Conservation (phyloP, 148 eudicot genomes). For the Rhododendron ferrugineum region DNA sequence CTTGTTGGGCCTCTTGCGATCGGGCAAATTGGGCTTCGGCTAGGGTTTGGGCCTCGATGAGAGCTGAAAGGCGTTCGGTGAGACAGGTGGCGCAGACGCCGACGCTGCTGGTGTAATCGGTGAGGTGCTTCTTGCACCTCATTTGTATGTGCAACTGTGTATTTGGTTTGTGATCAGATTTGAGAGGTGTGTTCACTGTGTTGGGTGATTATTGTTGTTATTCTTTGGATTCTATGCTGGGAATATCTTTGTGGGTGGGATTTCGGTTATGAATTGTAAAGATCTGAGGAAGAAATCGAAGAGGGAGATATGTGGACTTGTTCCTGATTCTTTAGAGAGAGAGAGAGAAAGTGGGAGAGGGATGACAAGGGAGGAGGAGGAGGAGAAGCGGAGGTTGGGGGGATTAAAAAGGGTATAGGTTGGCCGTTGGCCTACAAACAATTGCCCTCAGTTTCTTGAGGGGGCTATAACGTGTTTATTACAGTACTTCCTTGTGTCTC, state of each 20-base stretch:
- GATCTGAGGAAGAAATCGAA: background rate
- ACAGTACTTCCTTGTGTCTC: too few relatives aligned
- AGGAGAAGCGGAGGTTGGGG: background rate
- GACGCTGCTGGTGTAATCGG: conserved; percentile 46
- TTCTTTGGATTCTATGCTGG: background rate
- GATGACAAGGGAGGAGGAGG: background rate
- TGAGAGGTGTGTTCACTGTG: background rate
- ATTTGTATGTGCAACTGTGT: conserved; percentile 16
- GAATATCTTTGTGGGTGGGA: background rate
- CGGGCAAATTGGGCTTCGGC: conserved; percentile 8
- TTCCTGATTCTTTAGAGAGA: background rate
- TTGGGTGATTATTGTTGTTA: background rate
- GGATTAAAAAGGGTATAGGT: background rate
- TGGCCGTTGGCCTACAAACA: background rate
- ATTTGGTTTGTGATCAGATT: background rate
- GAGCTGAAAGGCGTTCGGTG: conserved; percentile 45
- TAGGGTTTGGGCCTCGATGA: conserved; percentile 50
- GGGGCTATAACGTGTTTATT: background rate
- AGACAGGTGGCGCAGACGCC: conserved; percentile 93
- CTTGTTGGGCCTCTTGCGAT: conserved; percentile 11
- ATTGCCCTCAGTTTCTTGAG: background rate
- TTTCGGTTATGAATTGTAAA: background rate
- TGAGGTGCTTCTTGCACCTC: conserved; percentile 78
- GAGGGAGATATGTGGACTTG: background rate
- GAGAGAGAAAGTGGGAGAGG: background rate